phyloP scores from a whole-genome alignment of 352 stramenopile species.

The Globisporangium abappressorium region DNA sequence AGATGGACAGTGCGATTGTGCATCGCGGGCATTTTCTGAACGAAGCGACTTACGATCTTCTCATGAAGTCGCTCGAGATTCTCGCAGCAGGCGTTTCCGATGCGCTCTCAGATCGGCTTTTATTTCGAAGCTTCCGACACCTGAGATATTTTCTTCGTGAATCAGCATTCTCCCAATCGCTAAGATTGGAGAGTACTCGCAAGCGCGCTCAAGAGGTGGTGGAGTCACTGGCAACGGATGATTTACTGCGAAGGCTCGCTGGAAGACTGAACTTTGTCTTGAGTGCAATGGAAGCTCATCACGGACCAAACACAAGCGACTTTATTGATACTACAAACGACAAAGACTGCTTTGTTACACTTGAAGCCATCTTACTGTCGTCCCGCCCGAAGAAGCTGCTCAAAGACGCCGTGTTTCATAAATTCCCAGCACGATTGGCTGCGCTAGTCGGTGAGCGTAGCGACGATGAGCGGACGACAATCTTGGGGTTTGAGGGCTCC shows the following conservation, averaged over 20 bases:
- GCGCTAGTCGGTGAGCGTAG: conserved; percentile 13
- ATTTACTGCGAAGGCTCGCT: neutral
- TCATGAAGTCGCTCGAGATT: conserved; percentile 4
- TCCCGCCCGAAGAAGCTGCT: conserved; percentile 20
- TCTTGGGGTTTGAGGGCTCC: conserved; percentile 1
- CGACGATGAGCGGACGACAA: neutral
- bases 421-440: conserved; percentile 18
- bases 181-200: neutral
- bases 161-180: neutral
- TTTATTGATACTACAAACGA: conserved; percentile 3
- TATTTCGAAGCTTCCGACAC: neutral
- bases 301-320: neutral
- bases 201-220: conserved; percentile 1
- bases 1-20: conserved; percentile 4
- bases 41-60: neutral
- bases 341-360: conserved; percentile 17
- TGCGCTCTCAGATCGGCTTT: neutral
- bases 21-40: neutral
- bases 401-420: conserved; percentile 13
- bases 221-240: conserved; percentile 6
- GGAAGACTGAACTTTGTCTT: neutral
- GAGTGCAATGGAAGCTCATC: neutral
- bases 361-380: conserved; percentile 24
- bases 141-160: conserved; percentile 3
- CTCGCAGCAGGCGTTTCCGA: neutral